These are phyloP conservation scores for Xylariales sp. DNA, from an alignment of 2,329 filamentous ascomycete species.

Conservation along the genomic window DNA sequence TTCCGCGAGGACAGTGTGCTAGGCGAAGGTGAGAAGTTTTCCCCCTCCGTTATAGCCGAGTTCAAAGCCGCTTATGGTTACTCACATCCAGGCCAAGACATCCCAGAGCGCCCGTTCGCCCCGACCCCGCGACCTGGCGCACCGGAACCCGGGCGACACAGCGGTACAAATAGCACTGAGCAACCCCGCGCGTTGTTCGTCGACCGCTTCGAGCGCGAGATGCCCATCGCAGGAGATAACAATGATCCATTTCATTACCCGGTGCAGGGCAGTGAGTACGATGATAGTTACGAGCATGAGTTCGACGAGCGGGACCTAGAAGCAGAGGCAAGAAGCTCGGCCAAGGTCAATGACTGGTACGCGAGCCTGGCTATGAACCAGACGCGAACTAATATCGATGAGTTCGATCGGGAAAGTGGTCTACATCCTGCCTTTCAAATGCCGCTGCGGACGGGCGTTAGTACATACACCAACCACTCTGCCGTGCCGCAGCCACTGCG, in stretches of 20 bases:
- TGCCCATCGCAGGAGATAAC: background rate
- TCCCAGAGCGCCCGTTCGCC: background rate
- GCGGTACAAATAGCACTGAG: background rate
- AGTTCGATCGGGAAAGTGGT: background rate
- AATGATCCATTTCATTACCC: no score
- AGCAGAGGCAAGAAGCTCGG: background rate
- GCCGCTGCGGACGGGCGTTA: background rate
- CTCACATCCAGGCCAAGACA: background rate
- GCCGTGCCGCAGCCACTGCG: conserved; percentile 1
- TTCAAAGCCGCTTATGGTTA: background rate
- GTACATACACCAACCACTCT: background rate
- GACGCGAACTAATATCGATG: background rate
- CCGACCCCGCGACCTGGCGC: background rate
- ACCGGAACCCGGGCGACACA: background rate
- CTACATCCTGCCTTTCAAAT: conserved; percentile 3
- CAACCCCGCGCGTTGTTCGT: background rate
- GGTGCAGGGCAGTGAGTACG: no score
- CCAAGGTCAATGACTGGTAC: background rate
- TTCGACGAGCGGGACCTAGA: conserved; percentile 2
- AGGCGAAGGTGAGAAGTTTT: conserved; percentile 1
- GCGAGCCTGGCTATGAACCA: background rate
- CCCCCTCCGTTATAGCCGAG: no score
- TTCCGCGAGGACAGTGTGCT: conserved; percentile 23
- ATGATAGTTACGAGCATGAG: conserved; percentile 3
- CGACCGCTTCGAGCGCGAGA: background rate